A percentile compares a stretch with the other conserved stretches of the same genome.
Conservation (phyloP, 169 alveolate genomes). For the Prorocentrum cordatum region DNA sequence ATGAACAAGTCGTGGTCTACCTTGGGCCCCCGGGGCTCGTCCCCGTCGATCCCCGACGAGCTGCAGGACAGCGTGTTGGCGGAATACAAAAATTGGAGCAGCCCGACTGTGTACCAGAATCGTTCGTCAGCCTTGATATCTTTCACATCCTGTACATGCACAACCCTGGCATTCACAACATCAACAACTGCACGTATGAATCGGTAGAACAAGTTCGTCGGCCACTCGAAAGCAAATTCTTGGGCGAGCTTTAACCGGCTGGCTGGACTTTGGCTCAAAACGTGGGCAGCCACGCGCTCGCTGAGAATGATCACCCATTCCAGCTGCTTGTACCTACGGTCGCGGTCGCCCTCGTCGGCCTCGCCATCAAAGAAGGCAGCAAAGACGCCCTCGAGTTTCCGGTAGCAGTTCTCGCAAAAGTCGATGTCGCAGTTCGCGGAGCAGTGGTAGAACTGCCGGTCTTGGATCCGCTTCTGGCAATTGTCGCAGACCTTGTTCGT, state of each 20-base stretch:
- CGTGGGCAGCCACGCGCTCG: not conserved
- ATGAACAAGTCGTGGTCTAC: too few species aligned
- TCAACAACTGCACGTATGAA: not conserved
- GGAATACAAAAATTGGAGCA: not conserved
- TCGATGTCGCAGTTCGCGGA: conserved; percentile 62
- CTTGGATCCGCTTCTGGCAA: not conserved
- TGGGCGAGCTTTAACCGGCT: not conserved
- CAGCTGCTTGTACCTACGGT: not conserved
- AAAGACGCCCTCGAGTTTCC: not conserved
- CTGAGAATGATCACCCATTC: not conserved
- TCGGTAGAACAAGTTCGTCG: not conserved
- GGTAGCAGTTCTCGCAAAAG: conserved; percentile 40
- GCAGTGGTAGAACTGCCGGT: conserved; percentile 59
- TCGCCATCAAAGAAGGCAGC: too few species aligned
- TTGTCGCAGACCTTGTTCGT: not conserved
- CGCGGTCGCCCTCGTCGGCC: too few species aligned
- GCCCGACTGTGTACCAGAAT: not conserved
- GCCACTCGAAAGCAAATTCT: not conserved
- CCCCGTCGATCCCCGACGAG: too few species aligned
- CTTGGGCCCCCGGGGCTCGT: too few species aligned
- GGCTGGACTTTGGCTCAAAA: not conserved
- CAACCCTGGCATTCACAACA: not conserved
- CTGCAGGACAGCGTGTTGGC: conserved; percentile 2
- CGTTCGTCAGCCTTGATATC: not conserved
- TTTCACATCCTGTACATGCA: not conserved